Base-by-base conservation (phyloP, 1,139 yeast species). In the Maudiozyma humilis region DNA sequence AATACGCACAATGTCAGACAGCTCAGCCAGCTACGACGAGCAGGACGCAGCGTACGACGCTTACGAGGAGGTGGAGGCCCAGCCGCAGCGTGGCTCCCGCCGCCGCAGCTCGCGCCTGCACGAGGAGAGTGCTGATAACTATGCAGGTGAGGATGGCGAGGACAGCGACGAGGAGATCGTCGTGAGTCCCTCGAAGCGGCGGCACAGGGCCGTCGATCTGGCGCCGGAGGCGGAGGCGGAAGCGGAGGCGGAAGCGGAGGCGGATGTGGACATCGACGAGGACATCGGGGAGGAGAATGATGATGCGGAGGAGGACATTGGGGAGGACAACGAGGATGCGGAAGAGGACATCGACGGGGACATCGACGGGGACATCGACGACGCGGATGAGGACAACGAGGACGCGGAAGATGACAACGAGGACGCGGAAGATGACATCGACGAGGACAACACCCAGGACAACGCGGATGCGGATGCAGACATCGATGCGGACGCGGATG, bases 211-310 rank as follows among this genome's bases (percentile, higher is more conserved):
- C 27, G 27, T 6, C 8, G 27, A 6, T 23, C 6, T 23, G 27
- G 6, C 15, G 20, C 15, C 18, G 20, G 19, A 36, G n/a, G 13
- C 15, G 25, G 10, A 36, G 14, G 7, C n/a, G 20, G 16, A 36
- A 36, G 12, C 23, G 39, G 39, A 36, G 38, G 27, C 19, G 6
- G 36, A 17, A 3, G 35, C 35, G 4, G 30, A 15, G 3, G 40
- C 10, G 54, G 33, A 51, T 16, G 59, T 47, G 17, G 57, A 50
- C 3, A 53, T 48, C 2, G 60, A 49, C 2, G 52, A 47, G 1
- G 58, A 41, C 12, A 47, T 45, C 4, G 41, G 20, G 20, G 39
- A 30, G 14, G 25, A 4, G 12, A 8, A 33, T 2, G 51, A 44
- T 4, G 49, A 43, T 2, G 48, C 48, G 19, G 46, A 43, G 12